phyloP scores from a whole-genome alignment of 148 eudicot genomes.

The Chenopodium album region DNA sequence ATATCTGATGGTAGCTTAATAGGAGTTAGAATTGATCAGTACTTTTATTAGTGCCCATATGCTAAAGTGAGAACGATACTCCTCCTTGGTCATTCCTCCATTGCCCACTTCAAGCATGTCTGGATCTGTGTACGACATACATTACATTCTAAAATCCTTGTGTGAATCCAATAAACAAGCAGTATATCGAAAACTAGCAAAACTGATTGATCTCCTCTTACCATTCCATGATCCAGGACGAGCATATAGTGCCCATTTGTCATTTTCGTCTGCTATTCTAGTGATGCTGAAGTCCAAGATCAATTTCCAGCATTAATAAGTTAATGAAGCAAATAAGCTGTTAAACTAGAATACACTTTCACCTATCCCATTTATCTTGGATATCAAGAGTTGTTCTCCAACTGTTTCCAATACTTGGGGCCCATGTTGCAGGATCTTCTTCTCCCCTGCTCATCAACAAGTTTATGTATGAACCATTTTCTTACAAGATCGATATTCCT shows the following conservation, averaged over 20 bases:
- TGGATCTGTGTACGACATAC: slow-evolving; percentile 48
- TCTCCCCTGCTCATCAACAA: slow-evolving; percentile 49
- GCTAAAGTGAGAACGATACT: slow-evolving; percentile 87
- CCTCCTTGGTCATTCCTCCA: slow-evolving; percentile 75
- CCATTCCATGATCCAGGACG: slow-evolving; percentile 92
- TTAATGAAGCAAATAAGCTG: background rate
- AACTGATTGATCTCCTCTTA: slow-evolving; percentile 14
- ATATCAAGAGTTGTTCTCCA: slow-evolving; percentile 95
- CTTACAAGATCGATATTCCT: no score
- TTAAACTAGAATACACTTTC: no score
- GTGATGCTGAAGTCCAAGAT: slow-evolving; percentile 43
- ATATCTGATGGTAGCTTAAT: no score
- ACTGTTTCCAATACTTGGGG: slow-evolving; percentile 56
- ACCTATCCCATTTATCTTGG: slow-evolving; percentile 69
- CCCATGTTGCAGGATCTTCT: slow-evolving; percentile 87
- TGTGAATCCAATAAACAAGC: no score
- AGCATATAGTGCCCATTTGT: slow-evolving; percentile 66
- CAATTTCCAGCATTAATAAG: background rate
- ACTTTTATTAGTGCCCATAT: slow-evolving; percentile 90
- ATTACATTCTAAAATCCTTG: background rate
- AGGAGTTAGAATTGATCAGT: background rate
- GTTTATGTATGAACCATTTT: no score
- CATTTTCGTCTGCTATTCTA: slow-evolving; percentile 58
- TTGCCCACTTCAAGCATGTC: slow-evolving; percentile 97
- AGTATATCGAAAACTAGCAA: no score